These are phyloP conservation scores for Plasmodium vivax DNA, from an alignment of 169 alveolate species.

Conservation along the genomic window DNA sequence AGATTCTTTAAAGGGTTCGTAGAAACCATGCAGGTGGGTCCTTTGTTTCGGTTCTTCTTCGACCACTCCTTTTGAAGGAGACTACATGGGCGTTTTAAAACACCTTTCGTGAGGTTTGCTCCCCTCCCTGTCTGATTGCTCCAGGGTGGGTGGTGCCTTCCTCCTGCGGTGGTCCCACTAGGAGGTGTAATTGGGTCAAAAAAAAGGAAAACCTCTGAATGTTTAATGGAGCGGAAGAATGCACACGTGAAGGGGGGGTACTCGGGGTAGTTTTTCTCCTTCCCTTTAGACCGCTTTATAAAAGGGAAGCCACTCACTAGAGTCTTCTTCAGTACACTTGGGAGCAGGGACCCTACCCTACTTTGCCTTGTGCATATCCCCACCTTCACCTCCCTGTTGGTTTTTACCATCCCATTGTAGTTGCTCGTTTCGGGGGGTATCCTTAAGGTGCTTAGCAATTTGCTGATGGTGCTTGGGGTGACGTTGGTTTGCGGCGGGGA, in stretches of 20 bases:
- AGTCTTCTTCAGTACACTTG: background rate
- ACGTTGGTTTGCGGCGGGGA: background rate
- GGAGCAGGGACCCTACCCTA: background rate
- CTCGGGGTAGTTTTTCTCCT: background rate
- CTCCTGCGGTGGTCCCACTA: background rate
- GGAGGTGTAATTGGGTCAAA: background rate
- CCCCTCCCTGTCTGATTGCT: background rate
- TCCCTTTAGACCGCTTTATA: background rate
- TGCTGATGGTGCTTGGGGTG: background rate
- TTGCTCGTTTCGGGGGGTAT: slow-evolving; percentile 17
- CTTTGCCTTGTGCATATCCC: slow-evolving; percentile 59
- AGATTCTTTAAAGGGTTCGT: slow-evolving; percentile 52
- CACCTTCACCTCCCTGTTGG: slow-evolving; percentile 18
- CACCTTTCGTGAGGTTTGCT: background rate
- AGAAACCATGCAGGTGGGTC: slow-evolving; percentile 1
- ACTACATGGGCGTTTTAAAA: background rate
- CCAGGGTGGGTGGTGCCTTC: background rate
- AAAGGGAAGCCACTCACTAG: background rate
- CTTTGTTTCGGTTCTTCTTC: background rate
- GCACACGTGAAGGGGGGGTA: slow-evolving; percentile 4
- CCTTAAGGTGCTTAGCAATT: slow-evolving; percentile 1
- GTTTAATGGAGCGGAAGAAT: slow-evolving; percentile 6
- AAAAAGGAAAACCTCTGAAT: slow-evolving; percentile 22
- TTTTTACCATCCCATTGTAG: slow-evolving; percentile 17
- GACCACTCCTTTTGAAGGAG: slow-evolving; percentile 39